Conservation (phyloP, 495 filamentous ascomycete genomes). For the Penicillium malachiteum region DNA sequence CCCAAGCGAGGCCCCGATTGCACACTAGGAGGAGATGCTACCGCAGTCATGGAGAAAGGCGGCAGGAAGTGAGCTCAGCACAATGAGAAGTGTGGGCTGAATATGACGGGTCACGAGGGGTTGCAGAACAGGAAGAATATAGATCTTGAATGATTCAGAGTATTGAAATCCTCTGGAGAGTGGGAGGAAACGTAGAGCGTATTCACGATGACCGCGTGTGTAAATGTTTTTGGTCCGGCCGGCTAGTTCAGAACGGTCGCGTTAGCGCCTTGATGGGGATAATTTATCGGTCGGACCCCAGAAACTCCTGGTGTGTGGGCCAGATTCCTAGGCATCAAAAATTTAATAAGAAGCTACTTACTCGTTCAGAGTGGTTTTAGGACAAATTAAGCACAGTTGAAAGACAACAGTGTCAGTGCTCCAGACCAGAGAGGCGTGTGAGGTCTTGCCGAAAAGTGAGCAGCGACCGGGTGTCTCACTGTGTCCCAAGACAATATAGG, state of each 20-base stretch:
- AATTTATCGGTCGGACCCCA: background rate
- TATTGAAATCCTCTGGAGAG: background rate
- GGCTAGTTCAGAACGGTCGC: slow-evolving; percentile 28
- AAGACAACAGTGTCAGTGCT: slow-evolving; percentile 17
- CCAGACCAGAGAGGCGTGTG: slow-evolving; percentile 38
- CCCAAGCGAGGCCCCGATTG: slow-evolving; percentile 64
- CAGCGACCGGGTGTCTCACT: slow-evolving; percentile 36
- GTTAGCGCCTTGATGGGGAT: slow-evolving; percentile 22
- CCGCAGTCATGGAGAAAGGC: slow-evolving; percentile 84
- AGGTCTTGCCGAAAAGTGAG: slow-evolving; percentile 31
- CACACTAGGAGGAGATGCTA: slow-evolving; percentile 89
- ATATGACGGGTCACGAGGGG: background rate
- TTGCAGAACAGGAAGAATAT: too few relatives aligned
- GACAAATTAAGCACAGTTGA: slow-evolving; percentile 1
- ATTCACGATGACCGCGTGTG: slow-evolving; percentile 2
- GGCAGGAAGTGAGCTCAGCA: slow-evolving; percentile 16
- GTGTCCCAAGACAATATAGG: slow-evolving; percentile 24
- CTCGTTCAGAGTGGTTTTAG: slow-evolving; percentile 9
- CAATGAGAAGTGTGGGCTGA: slow-evolving; percentile 8
- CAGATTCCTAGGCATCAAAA: background rate
- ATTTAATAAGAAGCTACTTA: slow-evolving; percentile 9
- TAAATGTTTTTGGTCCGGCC: slow-evolving; percentile 16
- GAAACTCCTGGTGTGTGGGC: slow-evolving; percentile 1
- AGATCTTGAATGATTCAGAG: background rate
- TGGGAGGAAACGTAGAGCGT: background rate